Percentiles rank a stretch among this genome's conserved stretches.
phyloP scores from a whole-genome alignment of 1,284 basidiomycete genomes.

The Apiotrichum veenhuisii region DNA sequence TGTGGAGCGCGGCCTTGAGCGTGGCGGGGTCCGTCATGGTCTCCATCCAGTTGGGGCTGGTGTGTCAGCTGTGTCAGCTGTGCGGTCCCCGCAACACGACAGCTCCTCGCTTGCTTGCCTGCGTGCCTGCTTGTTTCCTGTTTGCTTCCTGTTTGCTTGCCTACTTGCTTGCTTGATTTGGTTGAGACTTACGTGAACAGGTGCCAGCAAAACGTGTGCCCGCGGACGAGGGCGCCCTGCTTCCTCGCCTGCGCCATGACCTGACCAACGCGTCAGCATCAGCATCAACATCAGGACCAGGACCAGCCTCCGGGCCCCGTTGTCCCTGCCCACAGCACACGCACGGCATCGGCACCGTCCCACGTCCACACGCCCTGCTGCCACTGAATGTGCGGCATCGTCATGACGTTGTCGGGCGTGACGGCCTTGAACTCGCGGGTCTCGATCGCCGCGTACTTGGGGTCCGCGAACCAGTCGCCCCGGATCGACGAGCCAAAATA shows the following conservation, averaged over 20 bases:
- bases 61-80: not conserved
- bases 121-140: too few relatives aligned
- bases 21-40: slow-evolving; percentile 33
- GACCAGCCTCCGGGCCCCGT: too few relatives aligned
- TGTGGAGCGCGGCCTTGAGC: slow-evolving; percentile 27
- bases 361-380: slow-evolving; percentile 29
- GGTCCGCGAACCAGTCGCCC: slow-evolving; percentile 26
- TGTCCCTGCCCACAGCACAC: too few relatives aligned
- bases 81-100: too few relatives aligned
- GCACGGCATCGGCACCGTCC: slow-evolving; percentile 30
- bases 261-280: slow-evolving; percentile 5
- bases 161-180: too few relatives aligned
- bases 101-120: too few relatives aligned
- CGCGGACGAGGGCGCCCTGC: slow-evolving; percentile 26
- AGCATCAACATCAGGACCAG: not conserved
- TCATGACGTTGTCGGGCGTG: slow-evolving; percentile 39
- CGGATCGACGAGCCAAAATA: slow-evolving; percentile 35
- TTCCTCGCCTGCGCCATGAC: slow-evolving; percentile 30
- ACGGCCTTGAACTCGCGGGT: slow-evolving; percentile 30
- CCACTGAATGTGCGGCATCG: slow-evolving; percentile 36
- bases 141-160: too few relatives aligned
- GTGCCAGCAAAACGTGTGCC: slow-evolving; percentile 36
- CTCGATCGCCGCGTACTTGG: slow-evolving; percentile 20
- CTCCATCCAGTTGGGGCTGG: slow-evolving; percentile 30
- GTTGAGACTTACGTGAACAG: slow-evolving; percentile 26